Evolutionary conservation across 352 stramenopile species (phyloP), one percentile per base, ranked within the genome.

Genomic region (Pythium chondricola): DNA sequence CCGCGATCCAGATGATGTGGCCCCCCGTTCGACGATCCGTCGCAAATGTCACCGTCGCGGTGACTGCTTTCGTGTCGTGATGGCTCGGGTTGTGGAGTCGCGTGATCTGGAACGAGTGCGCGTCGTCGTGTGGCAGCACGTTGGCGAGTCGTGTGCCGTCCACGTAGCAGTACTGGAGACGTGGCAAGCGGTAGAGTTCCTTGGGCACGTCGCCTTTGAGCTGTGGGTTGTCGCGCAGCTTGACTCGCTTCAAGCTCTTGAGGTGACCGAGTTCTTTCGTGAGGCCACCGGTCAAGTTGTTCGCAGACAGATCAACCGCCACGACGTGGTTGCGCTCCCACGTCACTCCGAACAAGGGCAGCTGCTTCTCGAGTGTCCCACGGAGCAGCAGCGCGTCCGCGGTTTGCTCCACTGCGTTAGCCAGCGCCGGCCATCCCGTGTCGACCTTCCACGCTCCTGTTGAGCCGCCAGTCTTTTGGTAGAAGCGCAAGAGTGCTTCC

Each of bases 241-340:
- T 84, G 36, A 89, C 50, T 11, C 54, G 69, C 39, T 56, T 71
- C 20, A 89, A 62, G 42, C 64, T 74, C 5, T 63, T 61, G 17
- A 88, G 40, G n/a, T 55, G 57, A 2, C 39, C 50, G 14, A 85
- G 64, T 32, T 77, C 61, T 29, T 44, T 50, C 0, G 74, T 72
- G n/a, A 87, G 52, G 18, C 17, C 57, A 0, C 76, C 77, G 7
- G 44, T 32, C n/a, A 88, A 58, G 21, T 56, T 69, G 36, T 88
- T 88, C 2, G 27, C 52, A 2, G 53, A 65, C 6, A 89, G 30
- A 35, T 85, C 77, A 32, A 89, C 65, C 2, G 62, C 37, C 6
- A 85, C 59, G 27, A 89, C 65, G 41, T 82, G 72, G 47, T 85
- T 85, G 6, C 61, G 58, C 25, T 83, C 66, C 71, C 75, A 89